Conservation (phyloP, 208 protist species). For the Wallacemonas rigidus region DNA sequence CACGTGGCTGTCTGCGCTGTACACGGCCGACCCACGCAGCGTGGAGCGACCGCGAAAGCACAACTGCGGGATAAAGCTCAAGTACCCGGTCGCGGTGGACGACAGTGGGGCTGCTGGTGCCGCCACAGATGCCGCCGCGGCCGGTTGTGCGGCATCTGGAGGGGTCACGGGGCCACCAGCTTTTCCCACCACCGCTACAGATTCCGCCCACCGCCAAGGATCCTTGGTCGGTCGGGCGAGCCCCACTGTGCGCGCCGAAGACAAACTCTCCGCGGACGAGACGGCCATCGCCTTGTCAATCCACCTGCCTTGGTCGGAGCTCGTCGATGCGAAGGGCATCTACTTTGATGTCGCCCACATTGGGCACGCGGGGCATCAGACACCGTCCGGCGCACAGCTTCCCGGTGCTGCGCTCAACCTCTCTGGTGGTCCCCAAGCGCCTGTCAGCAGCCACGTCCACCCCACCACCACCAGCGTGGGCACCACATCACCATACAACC, state of each 20-base stretch:
- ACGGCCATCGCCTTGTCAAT: constrained; percentile 21
- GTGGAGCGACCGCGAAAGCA: constrained; percentile 21
- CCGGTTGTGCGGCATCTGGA: too few species aligned
- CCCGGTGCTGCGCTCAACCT: background rate
- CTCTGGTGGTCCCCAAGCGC: background rate
- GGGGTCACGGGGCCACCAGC: too few species aligned
- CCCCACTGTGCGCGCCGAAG: constrained; percentile 7
- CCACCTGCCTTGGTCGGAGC: constrained; percentile 9
- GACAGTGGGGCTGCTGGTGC: too few species aligned
- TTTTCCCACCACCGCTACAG: too few species aligned
- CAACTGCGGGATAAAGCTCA: constrained; percentile 36
- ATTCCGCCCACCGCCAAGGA: too few species aligned
- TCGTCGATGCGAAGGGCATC: background rate
- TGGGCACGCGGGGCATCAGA: background rate
- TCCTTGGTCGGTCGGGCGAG: too few species aligned
- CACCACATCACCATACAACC: too few species aligned
- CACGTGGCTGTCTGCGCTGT: constrained; percentile 60
- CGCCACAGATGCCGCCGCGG: too few species aligned
- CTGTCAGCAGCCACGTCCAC: background rate
- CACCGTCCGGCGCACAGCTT: background rate
- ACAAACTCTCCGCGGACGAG: constrained; percentile 24
- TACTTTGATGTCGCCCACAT: constrained; percentile 12
- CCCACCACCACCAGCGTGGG: background rate
- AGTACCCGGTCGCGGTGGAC: constrained; percentile 20
- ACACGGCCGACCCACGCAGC: constrained; percentile 24